A percentile compares a stretch with the other conserved stretches of the same genome.
Evolutionary conservation across 768 basidiomycete genomes (phyloP).

Genomic region (Ramaria sp.): DNA sequence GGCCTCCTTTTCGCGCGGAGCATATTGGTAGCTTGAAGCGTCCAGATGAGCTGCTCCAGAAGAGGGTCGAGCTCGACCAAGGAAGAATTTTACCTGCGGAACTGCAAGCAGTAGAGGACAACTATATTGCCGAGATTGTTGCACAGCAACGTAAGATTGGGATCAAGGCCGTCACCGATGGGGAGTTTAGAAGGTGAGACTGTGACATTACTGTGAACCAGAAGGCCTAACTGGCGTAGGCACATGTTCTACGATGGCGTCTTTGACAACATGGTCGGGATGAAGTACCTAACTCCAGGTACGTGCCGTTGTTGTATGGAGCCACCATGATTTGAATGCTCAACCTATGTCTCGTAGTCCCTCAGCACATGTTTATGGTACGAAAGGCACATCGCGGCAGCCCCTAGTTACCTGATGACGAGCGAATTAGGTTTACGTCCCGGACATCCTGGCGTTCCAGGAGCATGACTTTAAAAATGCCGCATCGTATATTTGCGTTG

Average conservation of each 20-base stretch:
- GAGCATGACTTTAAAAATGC: slow-evolving; percentile 23
- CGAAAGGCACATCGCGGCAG: background rate
- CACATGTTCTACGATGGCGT: slow-evolving; percentile 54
- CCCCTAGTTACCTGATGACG: background rate
- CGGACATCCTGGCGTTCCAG: slow-evolving; percentile 25
- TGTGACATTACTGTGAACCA: background rate
- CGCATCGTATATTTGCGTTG: slow-evolving; percentile 19
- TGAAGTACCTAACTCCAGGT: slow-evolving; percentile 44
- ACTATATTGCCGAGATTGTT: slow-evolving; percentile 42
- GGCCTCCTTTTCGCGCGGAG: slow-evolving; percentile 39
- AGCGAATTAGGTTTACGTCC: slow-evolving; percentile 21
- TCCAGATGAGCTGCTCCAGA: slow-evolving; percentile 37
- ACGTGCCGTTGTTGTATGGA: slow-evolving; percentile 15
- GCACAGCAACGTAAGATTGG: slow-evolving; percentile 44
- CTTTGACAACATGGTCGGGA: slow-evolving; percentile 56
- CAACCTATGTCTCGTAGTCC: slow-evolving; percentile 8
- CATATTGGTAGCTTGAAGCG: slow-evolving; percentile 56
- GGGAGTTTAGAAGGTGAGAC: slow-evolving; percentile 33
- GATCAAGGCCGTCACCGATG: slow-evolving; percentile 53
- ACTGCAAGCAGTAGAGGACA: slow-evolving; percentile 38
- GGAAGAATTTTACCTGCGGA: slow-evolving; percentile 32
- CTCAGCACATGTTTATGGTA: slow-evolving; percentile 34
- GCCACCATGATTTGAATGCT: background rate
- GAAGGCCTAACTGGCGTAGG: slow-evolving; percentile 22
- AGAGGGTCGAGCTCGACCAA: slow-evolving; percentile 33